phyloP scores from a whole-genome alignment of 2,329 filamentous ascomycete genomes.

The Thelonectria discophora region DNA sequence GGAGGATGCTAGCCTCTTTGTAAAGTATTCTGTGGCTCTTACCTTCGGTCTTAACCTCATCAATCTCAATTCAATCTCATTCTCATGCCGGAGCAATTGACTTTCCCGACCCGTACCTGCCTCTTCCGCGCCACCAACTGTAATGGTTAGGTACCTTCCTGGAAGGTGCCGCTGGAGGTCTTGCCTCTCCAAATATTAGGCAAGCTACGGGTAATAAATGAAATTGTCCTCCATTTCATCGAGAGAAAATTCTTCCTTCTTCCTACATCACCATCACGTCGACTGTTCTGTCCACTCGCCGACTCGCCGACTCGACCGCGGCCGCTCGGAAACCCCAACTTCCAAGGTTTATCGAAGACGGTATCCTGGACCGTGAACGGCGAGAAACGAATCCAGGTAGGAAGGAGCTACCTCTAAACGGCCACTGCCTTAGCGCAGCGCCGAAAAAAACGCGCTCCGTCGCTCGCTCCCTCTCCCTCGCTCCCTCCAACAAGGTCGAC shows the following conservation, averaged over 20 bases:
- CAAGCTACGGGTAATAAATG: no score
- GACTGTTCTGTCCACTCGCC: neutral
- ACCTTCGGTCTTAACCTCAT: neutral
- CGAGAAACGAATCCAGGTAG: neutral
- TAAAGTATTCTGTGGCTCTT: neutral
- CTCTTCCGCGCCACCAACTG: neutral
- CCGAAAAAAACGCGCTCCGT: neutral
- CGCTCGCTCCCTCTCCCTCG: neutral
- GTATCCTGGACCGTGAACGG: neutral
- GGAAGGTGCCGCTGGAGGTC: no score
- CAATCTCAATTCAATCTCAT: neutral
- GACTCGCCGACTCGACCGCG: slow-evolving; percentile 8
- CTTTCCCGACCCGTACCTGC: neutral
- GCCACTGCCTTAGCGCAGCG: slow-evolving; percentile 14
- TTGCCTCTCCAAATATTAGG: no score
- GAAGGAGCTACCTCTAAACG: neutral
- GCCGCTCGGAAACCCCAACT: neutral
- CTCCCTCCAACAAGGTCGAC: slow-evolving; percentile 1
- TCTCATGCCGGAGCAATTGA: neutral
- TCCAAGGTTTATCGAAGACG: neutral
- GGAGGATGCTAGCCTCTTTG: neutral
- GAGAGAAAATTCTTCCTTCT: neutral
- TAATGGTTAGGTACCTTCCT: neutral
- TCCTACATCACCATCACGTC: slow-evolving; percentile 3
- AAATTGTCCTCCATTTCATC: neutral